These are phyloP conservation scores for Pyrenophora tritici-repentis DNA, from an alignment of 2,329 filamentous ascomycete species.

Conservation along the genomic window DNA sequence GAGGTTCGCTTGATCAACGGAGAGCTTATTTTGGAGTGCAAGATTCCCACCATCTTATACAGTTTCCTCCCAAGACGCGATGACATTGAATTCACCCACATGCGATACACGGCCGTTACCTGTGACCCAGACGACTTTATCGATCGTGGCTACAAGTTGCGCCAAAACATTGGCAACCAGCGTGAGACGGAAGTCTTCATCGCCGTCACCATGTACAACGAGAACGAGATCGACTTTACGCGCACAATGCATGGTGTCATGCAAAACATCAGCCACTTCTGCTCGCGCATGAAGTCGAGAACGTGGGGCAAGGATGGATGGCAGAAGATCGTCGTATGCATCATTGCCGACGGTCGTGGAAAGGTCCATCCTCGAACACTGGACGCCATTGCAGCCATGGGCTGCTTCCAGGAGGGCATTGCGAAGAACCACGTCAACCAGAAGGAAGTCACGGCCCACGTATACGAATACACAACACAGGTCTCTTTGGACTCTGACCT, in stretches of 20 bases:
- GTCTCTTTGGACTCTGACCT: constrained; percentile 93
- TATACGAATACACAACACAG: constrained; percentile 99
- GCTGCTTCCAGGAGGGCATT: constrained; percentile 97
- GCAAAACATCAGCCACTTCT: constrained; percentile 98
- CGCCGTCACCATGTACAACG: constrained; percentile 98
- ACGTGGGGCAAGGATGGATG: constrained; percentile 97
- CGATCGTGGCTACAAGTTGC: constrained; percentile 83
- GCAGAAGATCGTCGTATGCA: constrained; percentile 98
- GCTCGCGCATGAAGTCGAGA: constrained; percentile 84
- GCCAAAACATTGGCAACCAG: constrained; percentile 85
- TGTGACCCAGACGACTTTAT: constrained; percentile 96
- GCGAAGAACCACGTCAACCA: constrained; percentile 98
- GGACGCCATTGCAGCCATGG: constrained; percentile 93
- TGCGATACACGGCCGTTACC: constrained; percentile 98
- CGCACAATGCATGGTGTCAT: constrained; percentile 98
- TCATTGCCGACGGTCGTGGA: constrained; percentile 92
- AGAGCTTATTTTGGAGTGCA: constrained; percentile 96
- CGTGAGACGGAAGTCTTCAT: constrained; percentile 96
- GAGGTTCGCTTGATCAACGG: constrained; percentile 97
- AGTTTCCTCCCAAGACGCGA: constrained; percentile 92
- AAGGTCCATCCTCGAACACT: constrained; percentile 92
- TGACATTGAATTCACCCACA: constrained; percentile 96
- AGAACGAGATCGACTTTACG: constrained; percentile 95
- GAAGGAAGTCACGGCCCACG: constrained; percentile 91
- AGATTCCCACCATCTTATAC: constrained; percentile 97